Evolutionary conservation across 2,329 filamentous ascomycete species (phyloP).

Genomic region (Arthroderma uncinatum): DNA sequence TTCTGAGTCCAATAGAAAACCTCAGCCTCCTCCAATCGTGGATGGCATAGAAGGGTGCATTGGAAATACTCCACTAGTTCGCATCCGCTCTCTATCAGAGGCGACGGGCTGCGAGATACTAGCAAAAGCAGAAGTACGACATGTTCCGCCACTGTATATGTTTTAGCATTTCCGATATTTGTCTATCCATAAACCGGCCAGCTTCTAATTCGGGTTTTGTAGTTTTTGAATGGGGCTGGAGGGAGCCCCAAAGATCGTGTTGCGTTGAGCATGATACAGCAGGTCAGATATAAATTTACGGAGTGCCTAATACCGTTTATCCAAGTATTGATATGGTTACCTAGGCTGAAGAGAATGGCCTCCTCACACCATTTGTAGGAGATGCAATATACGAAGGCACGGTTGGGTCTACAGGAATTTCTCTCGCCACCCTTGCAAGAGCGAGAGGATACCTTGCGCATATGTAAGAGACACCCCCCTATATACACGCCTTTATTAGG

Average conservation of each 20-base stretch:
- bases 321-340: conserved; percentile 4
- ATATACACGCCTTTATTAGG: background rate
- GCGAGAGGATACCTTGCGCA: conserved; percentile 84
- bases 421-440: conserved; percentile 75
- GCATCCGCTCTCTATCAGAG: conserved; percentile 72
- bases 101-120: conserved; percentile 82
- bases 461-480: conserved; percentile 46
- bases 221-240: conserved; percentile 87
- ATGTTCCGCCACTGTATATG: background rate
- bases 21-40: conserved; percentile 41
- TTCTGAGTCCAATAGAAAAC: background rate
- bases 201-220: conserved; percentile 10
- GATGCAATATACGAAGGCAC: conserved; percentile 98
- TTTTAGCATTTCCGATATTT: background rate
- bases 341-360: conserved; percentile 64
- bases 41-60: conserved; percentile 85
- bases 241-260: conserved; percentile 93
- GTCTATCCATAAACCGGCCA: background rate
- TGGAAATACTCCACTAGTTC: conserved; percentile 81
- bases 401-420: conserved; percentile 92
- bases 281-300: conserved; percentile 23
- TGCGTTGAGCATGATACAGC: conserved; percentile 74
- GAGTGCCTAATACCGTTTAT: background rate
- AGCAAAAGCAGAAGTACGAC: conserved; percentile 70
- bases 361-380: conserved; percentile 66